These are phyloP conservation scores for Diaporthe capsici DNA, from an alignment of 2,329 filamentous ascomycete genomes.

Conservation along the genomic window DNA sequence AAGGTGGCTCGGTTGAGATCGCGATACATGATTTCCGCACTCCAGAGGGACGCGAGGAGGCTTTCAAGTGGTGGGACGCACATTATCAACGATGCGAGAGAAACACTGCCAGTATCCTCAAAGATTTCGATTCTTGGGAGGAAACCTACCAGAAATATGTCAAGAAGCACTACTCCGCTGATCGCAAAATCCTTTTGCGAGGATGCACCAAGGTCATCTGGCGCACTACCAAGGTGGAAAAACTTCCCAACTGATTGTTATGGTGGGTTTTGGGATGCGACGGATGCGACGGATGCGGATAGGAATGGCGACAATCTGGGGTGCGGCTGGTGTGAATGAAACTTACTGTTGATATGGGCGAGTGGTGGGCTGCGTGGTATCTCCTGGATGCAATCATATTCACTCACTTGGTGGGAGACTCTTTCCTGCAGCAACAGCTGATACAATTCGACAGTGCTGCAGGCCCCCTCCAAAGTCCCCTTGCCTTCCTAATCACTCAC, in stretches of 20 bases:
- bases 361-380: background rate
- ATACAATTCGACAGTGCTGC: background rate
- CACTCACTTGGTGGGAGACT: background rate
- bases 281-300: too few species aligned
- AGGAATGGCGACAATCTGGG: background rate
- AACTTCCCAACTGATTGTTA: background rate
- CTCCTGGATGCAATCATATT: background rate
- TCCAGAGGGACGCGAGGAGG: conserved; percentile 7
- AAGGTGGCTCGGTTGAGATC: too few species aligned
- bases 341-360: background rate
- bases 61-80: background rate
- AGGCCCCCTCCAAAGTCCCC: background rate
- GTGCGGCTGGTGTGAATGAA: background rate
- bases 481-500: background rate
- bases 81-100: fast-evolving
- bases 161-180: too few species aligned
- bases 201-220: background rate
- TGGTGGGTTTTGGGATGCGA: background rate
- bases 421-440: background rate
- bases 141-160: background rate
- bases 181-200: background rate
- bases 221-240: background rate
- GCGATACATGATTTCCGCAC: conserved; percentile 29
- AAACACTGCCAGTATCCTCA: too few species aligned
- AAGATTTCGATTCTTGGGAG: background rate